Conservation (phyloP, 1,284 basidiomycete genomes). For the Prillingera fragicola region DNA sequence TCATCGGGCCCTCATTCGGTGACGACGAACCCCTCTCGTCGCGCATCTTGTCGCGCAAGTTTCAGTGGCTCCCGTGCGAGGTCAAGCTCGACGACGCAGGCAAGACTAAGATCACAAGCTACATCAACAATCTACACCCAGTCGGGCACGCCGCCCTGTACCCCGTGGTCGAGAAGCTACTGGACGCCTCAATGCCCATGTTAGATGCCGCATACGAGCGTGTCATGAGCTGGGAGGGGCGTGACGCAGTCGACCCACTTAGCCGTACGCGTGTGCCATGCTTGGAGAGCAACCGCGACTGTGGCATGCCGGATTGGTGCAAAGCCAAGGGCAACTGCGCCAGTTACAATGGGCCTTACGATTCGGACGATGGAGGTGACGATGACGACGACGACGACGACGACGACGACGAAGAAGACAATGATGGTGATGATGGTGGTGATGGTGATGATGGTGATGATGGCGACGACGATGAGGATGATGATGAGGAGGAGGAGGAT, state of each 20-base stretch:
- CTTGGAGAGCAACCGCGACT: conserved; percentile 2
- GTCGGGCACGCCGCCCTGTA: conserved; percentile 1
- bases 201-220: conserved; percentile 4
- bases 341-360: conserved; percentile 1
- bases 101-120: conserved; percentile 2
- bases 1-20: too few relatives aligned
- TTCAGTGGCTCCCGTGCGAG: conserved; percentile 16
- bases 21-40: too few relatives aligned
- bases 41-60: conserved; percentile 5
- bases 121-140: conserved; percentile 15
- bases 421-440: background rate
- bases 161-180: conserved; percentile 1
- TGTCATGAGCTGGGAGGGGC: conserved; percentile 2
- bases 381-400: background rate
- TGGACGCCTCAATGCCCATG: conserved; percentile 5
- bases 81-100: conserved; percentile 4
- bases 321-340: conserved; percentile 1
- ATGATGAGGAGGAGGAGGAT: background rate
- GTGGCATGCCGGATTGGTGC: conserved; percentile 1
- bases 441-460: background rate
- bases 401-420: conserved; percentile 1
- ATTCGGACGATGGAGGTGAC: background rate
- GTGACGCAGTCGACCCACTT: background rate
- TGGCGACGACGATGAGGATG: background rate
- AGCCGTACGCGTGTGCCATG: conserved; percentile 4